Conservation (phyloP, 805 yeast genomes). For the Ogataea chonburiensis region DNA sequence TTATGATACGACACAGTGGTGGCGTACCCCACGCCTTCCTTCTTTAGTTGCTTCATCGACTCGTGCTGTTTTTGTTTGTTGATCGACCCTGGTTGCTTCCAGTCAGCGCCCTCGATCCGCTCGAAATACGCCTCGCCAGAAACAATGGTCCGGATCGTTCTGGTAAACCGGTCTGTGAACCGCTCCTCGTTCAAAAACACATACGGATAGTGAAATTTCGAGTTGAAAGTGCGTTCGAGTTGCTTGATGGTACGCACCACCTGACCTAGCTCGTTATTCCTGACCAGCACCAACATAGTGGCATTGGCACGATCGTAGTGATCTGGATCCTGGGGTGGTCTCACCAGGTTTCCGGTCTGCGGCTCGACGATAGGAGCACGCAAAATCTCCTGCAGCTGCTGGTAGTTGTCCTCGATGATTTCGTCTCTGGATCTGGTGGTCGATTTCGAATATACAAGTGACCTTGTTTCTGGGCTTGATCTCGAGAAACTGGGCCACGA, state of each 20-base stretch:
- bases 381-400: constrained; percentile 39
- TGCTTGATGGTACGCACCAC: constrained; percentile 54
- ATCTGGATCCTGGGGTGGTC: constrained; percentile 27
- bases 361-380: constrained; percentile 47
- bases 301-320: constrained; percentile 60
- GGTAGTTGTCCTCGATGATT: constrained; percentile 39
- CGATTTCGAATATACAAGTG: constrained; percentile 2
- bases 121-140: constrained; percentile 50
- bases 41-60: constrained; percentile 37
- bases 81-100: constrained; percentile 49
- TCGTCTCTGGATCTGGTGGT: constrained; percentile 24
- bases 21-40: constrained; percentile 56
- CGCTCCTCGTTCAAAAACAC: constrained; percentile 73
- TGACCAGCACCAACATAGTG: constrained; percentile 68
- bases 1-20: constrained; percentile 65
- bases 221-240: constrained; percentile 65
- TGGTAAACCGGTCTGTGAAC: constrained; percentile 58
- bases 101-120: constrained; percentile 44
- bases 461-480: not conserved
- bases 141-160: constrained; percentile 38
- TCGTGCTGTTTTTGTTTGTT: constrained; percentile 36
- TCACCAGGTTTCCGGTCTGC: constrained; percentile 36
- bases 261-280: constrained; percentile 56
- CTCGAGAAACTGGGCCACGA: not conserved
- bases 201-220: constrained; percentile 75